Evolutionary conservation across 2,329 filamentous ascomycete species (phyloP).

Genomic region (Pestalotiopsis sp.): DNA sequence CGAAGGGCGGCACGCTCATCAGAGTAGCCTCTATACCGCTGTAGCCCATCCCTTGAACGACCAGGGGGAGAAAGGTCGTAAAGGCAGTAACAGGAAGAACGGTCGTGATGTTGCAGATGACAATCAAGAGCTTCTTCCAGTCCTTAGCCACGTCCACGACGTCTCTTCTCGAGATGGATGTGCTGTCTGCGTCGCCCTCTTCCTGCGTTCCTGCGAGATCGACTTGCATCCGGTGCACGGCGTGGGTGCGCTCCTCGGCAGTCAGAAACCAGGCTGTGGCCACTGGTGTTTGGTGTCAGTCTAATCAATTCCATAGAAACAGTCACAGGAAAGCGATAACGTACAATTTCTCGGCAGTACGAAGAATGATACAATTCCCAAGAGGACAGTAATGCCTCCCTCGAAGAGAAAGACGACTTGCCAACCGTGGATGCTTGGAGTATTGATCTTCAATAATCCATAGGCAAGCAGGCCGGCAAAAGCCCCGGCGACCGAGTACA

Average conservation of each 20-base stretch:
- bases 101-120: conserved; percentile 17
- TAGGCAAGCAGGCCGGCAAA: conserved; percentile 26
- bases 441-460: conserved; percentile 14
- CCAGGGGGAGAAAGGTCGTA: conserved; percentile 19
- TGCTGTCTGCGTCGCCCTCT: conserved; percentile 4
- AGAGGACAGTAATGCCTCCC: conserved; percentile 22
- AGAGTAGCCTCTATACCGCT: conserved; percentile 10
- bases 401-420: conserved; percentile 22
- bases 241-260: conserved; percentile 29
- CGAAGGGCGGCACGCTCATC: conserved; percentile 16
- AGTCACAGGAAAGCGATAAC: background rate
- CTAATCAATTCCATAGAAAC: background rate
- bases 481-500: conserved; percentile 24
- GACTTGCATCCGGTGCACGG: conserved; percentile 29
- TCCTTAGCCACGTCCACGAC: conserved; percentile 17
- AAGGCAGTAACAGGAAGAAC: conserved; percentile 20
- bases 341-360: conserved; percentile 26
- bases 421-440: conserved; percentile 15
- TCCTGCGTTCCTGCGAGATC: conserved; percentile 23
- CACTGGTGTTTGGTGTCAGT: background rate
- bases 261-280: conserved; percentile 31
- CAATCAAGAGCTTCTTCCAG: conserved; percentile 18
- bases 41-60: conserved; percentile 19
- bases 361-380: conserved; percentile 23
- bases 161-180: conserved; percentile 13